A percentile compares a stretch with the other conserved stretches of the same genome.
Conservation (phyloP, 345 rosid species). For the Xanthoceras sorbifolium region DNA sequence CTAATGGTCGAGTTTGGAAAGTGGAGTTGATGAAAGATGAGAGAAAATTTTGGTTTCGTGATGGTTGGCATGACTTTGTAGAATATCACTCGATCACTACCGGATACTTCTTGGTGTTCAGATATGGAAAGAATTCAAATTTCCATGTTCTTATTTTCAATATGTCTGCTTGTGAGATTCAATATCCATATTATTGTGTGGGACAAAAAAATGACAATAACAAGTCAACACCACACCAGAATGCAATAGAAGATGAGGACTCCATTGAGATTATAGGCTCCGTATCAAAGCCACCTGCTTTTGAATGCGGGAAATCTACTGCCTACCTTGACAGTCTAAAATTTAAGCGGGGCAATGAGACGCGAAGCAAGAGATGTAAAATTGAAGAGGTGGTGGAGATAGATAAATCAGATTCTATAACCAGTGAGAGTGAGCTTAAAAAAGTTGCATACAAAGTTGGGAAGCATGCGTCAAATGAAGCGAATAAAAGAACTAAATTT, state of each 20-base stretch:
- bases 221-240: no score
- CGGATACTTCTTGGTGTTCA: slow-evolving; percentile 40
- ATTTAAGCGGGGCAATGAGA: not conserved
- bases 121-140: slow-evolving; percentile 33
- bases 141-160: slow-evolving; percentile 40
- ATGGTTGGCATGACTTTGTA: slow-evolving; percentile 42
- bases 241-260: no score
- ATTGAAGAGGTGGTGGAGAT: slow-evolving; percentile 13
- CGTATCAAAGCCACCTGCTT: no score
- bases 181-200: slow-evolving; percentile 25
- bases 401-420: not conserved
- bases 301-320: no score
- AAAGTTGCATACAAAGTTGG: not conserved
- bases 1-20: slow-evolving; percentile 40
- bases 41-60: slow-evolving; percentile 37
- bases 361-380: slow-evolving; percentile 2
- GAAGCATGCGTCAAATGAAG: not conserved
- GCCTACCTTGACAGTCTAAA: no score
- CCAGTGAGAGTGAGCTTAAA: not conserved
- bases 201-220: not conserved
- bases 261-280: no score
- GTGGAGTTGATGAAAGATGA: slow-evolving; percentile 32
- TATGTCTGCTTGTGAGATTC: slow-evolving; percentile 39
- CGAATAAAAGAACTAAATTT: not conserved
- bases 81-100: slow-evolving; percentile 32